A percentile compares a stretch with the other conserved stretches of the same genome.
Conservation (phyloP, 2,329 filamentous ascomycete species). For the Diaporthe vexans region DNA sequence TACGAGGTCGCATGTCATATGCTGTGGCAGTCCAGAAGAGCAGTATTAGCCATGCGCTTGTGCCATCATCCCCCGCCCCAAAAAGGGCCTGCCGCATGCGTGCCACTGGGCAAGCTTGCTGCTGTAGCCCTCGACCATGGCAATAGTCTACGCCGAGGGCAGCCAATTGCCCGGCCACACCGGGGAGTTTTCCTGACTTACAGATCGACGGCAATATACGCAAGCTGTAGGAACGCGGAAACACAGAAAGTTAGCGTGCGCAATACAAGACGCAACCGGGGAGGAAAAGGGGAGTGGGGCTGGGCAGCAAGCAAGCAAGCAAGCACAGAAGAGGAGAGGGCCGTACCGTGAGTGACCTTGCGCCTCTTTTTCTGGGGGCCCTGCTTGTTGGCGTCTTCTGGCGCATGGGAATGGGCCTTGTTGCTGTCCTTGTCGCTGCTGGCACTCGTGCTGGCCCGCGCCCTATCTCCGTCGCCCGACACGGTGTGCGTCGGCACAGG, state of each 20-base stretch:
- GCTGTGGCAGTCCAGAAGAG: conserved; percentile 66
- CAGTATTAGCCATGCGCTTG: conserved; percentile 60
- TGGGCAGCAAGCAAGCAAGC: conserved; percentile 42
- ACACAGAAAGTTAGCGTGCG: conserved; percentile 47
- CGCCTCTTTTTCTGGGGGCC: conserved; percentile 80
- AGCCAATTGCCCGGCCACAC: conserved; percentile 43
- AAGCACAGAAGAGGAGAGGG: conserved; percentile 42
- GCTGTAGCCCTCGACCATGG: conserved; percentile 42
- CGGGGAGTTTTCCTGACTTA: conserved; percentile 67
- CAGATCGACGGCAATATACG: conserved; percentile 91
- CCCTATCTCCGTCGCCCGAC: conserved; percentile 32
- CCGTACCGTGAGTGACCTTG: conserved; percentile 90
- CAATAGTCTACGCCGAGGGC: conserved; percentile 41
- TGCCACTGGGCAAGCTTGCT: conserved; percentile 15
- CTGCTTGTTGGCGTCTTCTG: conserved; percentile 58
- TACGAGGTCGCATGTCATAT: conserved; percentile 95
- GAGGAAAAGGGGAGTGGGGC: conserved; percentile 37
- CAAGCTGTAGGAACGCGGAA: conserved; percentile 75
- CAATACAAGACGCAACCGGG: conserved; percentile 45
- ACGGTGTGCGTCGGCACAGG: conserved; percentile 47
- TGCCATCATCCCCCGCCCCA: conserved; percentile 5
- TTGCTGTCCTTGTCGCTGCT: conserved; percentile 40
- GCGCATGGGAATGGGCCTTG: conserved; percentile 46
- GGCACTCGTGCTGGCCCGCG: conserved; percentile 38
- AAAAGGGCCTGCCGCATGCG: conserved; percentile 38